A percentile compares a stretch with the other conserved stretches of the same genome.
Evolutionary conservation across 148 eudicot genomes (phyloP).

Genomic region (Dianthus caryophyllus): DNA sequence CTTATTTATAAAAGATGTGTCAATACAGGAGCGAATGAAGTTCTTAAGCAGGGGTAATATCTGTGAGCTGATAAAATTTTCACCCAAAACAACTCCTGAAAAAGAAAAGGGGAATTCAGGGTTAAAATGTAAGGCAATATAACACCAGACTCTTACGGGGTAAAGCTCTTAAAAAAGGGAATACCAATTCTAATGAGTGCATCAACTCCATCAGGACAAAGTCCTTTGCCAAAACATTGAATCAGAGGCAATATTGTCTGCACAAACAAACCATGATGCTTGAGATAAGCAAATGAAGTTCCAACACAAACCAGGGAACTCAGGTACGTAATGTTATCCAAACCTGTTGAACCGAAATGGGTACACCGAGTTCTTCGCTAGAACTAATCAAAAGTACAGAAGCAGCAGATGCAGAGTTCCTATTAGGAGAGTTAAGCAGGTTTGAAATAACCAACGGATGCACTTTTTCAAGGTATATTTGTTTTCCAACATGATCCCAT

Average conservation of each 20-base stretch:
- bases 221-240: slow-evolving; percentile 86
- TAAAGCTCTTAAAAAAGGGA: slow-evolving; percentile 17
- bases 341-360: slow-evolving; percentile 90
- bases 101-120: slow-evolving; percentile 22
- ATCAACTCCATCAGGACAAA: slow-evolving; percentile 81
- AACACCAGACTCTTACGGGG: slow-evolving; percentile 2
- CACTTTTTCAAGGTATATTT: slow-evolving; percentile 61
- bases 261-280: slow-evolving; percentile 23
- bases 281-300: background rate
- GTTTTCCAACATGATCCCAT: slow-evolving; percentile 79
- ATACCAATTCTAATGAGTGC: slow-evolving; percentile 90
- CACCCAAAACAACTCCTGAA: slow-evolving; percentile 83
- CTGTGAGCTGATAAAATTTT: slow-evolving; percentile 59
- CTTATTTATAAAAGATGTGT: slow-evolving; percentile 48
- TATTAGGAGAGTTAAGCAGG: slow-evolving; percentile 63
- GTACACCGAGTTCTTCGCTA: slow-evolving; percentile 93
- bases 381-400: slow-evolving; percentile 92
- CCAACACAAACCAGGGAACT: slow-evolving; percentile 7
- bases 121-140: slow-evolving; percentile 20
- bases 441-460: slow-evolving; percentile 79
- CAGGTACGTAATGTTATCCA: slow-evolving; percentile 7
- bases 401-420: slow-evolving; percentile 79
- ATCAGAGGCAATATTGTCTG: slow-evolving; percentile 95
- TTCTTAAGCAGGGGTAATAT: slow-evolving; percentile 65
- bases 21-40: slow-evolving; percentile 61